Conservation (phyloP, 1,284 basidiomycete genomes). For the Rhodotorula sp. region DNA sequence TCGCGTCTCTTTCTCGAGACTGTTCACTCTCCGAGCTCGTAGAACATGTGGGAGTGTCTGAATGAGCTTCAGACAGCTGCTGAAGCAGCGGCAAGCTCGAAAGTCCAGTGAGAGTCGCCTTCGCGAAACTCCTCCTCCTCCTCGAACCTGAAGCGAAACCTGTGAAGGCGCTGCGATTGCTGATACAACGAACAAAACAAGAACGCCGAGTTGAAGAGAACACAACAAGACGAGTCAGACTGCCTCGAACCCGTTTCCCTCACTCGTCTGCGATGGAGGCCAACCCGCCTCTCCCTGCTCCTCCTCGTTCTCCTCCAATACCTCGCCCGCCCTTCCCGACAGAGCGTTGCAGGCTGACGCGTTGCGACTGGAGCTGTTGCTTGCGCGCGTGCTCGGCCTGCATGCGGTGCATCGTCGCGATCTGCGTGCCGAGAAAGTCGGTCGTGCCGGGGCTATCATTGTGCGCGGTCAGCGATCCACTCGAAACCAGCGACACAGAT, state of each 20-base stretch:
- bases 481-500: too few relatives aligned
- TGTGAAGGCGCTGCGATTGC: background rate
- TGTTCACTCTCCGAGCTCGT: too few relatives aligned
- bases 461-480: background rate
- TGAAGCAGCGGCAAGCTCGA: too few relatives aligned
- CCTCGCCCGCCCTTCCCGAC: background rate
- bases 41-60: too few relatives aligned
- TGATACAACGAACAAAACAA: slow-evolving; percentile 14
- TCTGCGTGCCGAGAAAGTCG: slow-evolving; percentile 84
- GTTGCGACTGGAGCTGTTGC: slow-evolving; percentile 14
- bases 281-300: background rate
- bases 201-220: background rate
- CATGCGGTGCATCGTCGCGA: slow-evolving; percentile 43
- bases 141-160: too few relatives aligned
- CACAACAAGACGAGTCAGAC: background rate
- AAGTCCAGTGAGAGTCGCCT: too few relatives aligned
- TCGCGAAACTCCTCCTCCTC: too few relatives aligned
- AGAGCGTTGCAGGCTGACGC: slow-evolving; percentile 25
- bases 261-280: slow-evolving; percentile 17
- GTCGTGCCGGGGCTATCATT: slow-evolving; percentile 66
- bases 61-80: too few relatives aligned
- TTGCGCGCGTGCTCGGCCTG: slow-evolving; percentile 32
- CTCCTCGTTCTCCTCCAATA: background rate
- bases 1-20: too few relatives aligned
- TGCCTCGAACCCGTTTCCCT: too few relatives aligned